phyloP scores from a whole-genome alignment of 228 moss, liverwort and hornwort species.

The Sphagnum magellanicum region DNA sequence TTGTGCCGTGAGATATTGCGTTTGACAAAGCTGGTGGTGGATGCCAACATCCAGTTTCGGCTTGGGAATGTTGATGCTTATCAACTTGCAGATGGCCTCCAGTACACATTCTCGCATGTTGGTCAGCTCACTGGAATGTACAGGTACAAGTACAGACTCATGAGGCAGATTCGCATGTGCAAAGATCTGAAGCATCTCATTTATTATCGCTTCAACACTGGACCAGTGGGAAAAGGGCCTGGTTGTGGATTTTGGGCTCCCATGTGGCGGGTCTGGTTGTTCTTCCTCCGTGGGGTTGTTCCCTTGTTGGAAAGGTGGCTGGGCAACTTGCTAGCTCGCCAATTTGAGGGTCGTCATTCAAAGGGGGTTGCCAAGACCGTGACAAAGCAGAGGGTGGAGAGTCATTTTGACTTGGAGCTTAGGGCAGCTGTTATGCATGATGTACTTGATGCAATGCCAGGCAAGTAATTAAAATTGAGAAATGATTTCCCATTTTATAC shows the following conservation, averaged over 20 bases:
- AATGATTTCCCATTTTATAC: too few relatives aligned
- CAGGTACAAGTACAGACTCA: conserved; percentile 94
- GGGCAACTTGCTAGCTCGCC: conserved; percentile 93
- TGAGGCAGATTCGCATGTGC: conserved; percentile 99
- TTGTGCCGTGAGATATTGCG: conserved; percentile 95
- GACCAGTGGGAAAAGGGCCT: conserved; percentile 99
- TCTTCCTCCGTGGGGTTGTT: conserved; percentile 95
- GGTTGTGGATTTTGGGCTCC: conserved; percentile 99
- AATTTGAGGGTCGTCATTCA: conserved; percentile 99
- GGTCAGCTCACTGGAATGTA: conserved; percentile 99
- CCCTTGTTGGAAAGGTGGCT: conserved; percentile 97
- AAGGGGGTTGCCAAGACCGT: conserved; percentile 99
- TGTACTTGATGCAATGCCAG: conserved; percentile 99
- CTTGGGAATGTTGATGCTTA: conserved; percentile 98
- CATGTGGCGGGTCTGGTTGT: conserved; percentile 99
- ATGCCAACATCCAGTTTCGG: conserved; percentile 96
- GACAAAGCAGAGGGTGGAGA: conserved; percentile 99
- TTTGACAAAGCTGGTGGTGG: conserved; percentile 93
- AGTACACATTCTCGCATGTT: conserved; percentile 98
- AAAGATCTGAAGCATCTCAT: conserved; percentile 98
- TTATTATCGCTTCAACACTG: conserved; percentile 97
- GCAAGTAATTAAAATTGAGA: conserved; percentile 9
- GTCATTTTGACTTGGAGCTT: conserved; percentile 97
- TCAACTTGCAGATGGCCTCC: conserved; percentile 96
- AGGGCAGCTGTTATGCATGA: conserved; percentile 99